Evolutionary conservation across 1,139 yeast genomes (phyloP).

Genomic region (Suhomyces ambrosiae): DNA sequence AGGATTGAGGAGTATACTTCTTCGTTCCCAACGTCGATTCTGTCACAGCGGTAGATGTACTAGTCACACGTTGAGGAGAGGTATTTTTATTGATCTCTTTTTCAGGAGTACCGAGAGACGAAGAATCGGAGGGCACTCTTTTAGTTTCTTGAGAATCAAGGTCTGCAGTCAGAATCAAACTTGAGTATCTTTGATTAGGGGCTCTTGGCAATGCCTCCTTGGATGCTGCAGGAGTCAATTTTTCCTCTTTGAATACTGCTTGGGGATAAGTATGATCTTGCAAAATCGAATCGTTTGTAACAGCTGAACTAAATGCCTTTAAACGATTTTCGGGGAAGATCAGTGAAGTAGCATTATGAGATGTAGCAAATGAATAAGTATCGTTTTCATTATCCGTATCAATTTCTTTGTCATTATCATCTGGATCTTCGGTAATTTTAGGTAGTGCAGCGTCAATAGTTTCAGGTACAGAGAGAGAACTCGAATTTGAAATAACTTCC

Average conservation of each 20-base stretch:
- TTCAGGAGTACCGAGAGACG: constrained; percentile 1
- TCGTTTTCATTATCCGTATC: constrained; percentile 10
- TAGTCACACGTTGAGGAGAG: constrained; percentile 1
- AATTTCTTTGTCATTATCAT: constrained; percentile 26
- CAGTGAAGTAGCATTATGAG: constrained; percentile 9
- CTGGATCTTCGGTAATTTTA: constrained; percentile 38
- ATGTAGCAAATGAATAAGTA: constrained; percentile 10
- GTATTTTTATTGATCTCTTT: neutral
- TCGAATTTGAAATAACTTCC: constrained; percentile 30
- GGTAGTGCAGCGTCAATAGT: constrained; percentile 47
- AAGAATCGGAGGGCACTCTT: constrained; percentile 8
- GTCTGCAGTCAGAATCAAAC: constrained; percentile 21
- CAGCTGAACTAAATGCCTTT: constrained; percentile 2
- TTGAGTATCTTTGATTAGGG: constrained; percentile 24
- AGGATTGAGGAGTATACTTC: constrained; percentile 18
- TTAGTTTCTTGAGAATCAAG: constrained; percentile 4
- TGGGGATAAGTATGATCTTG: constrained; percentile 26
- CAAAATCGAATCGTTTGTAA: constrained; percentile 33
- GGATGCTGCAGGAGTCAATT: constrained; percentile 30
- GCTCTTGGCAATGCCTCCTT: constrained; percentile 16
- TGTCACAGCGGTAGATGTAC: constrained; percentile 7
- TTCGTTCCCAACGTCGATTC: constrained; percentile 5
- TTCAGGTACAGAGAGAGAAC: constrained; percentile 43
- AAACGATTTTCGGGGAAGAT: constrained; percentile 2
- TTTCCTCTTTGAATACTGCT: constrained; percentile 38